These are phyloP conservation scores for Sapria himalayana DNA, from an alignment of 345 rosid species.

Conservation along the genomic window DNA sequence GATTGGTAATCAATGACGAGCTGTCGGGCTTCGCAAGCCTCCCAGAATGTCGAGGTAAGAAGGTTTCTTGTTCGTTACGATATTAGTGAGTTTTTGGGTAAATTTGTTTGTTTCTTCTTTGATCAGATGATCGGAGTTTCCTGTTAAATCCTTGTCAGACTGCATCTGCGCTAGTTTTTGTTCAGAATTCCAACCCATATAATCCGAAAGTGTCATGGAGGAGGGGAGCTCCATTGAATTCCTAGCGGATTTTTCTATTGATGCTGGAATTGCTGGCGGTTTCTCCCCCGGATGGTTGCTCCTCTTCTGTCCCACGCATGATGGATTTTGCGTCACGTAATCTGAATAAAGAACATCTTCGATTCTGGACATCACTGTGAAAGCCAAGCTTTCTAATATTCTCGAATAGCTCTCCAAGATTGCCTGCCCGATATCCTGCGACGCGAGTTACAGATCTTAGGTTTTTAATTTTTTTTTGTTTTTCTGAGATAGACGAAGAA, in stretches of 20 bases:
- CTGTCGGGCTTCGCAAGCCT: slow-evolving; percentile 47
- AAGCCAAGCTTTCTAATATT: slow-evolving; percentile 68
- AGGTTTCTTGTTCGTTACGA: slow-evolving; percentile 26
- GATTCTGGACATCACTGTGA: slow-evolving; percentile 48
- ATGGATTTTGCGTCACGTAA: slow-evolving; percentile 31
- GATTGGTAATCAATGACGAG: slow-evolving; percentile 22
- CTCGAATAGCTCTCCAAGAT: slow-evolving; percentile 74
- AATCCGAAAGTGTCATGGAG: slow-evolving; percentile 41
- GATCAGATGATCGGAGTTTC: slow-evolving; percentile 10
- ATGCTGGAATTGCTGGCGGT: neutral
- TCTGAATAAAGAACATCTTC: slow-evolving; percentile 68
- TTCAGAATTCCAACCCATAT: slow-evolving; percentile 51
- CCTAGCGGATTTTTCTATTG: slow-evolving; percentile 11
- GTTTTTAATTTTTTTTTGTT: too few relatives aligned
- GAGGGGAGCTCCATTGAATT: slow-evolving; percentile 11
- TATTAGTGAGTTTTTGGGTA: slow-evolving; percentile 17
- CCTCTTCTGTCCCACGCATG: slow-evolving; percentile 17
- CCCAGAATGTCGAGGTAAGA: slow-evolving; percentile 49
- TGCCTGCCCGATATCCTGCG: slow-evolving; percentile 73
- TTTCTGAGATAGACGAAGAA: neutral
- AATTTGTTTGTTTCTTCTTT: slow-evolving; percentile 22
- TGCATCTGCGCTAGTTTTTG: slow-evolving; percentile 17
- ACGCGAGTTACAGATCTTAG: slow-evolving; percentile 3
- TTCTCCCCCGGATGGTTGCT: slow-evolving; percentile 8
- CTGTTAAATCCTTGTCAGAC: slow-evolving; percentile 14